phyloP scores from a whole-genome alignment of 352 stramenopile species.

The Globisporangium emineosum region DNA sequence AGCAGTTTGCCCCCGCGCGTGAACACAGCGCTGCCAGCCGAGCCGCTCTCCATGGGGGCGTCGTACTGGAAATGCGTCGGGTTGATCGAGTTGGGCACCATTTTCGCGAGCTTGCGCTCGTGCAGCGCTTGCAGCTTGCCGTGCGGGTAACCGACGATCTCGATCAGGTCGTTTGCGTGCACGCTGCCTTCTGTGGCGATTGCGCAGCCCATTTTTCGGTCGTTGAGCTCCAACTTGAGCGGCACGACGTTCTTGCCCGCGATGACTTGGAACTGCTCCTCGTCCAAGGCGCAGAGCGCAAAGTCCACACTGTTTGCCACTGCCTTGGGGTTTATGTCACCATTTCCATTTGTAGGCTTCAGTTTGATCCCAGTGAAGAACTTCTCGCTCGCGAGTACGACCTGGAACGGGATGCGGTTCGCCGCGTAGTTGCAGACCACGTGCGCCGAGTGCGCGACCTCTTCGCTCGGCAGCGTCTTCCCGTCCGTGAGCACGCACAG shows the following conservation, averaged over 20 bases:
- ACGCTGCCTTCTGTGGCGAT: conserved; percentile 18
- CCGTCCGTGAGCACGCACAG: conserved; percentile 54
- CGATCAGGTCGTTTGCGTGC: conserved; percentile 24
- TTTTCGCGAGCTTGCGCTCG: conserved; percentile 25
- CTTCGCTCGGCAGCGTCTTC: conserved; percentile 40
- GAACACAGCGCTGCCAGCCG: conserved; percentile 44
- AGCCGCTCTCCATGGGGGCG: conserved; percentile 34
- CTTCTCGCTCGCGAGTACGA: conserved; percentile 39
- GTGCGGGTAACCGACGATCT: conserved; percentile 61
- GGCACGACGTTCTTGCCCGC: conserved; percentile 43
- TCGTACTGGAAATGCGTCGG: conserved; percentile 48
- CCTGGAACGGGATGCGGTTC: conserved; percentile 40
- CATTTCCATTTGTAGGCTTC: neutral
- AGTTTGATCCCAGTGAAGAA: conserved; percentile 49
- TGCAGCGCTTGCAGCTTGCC: conserved; percentile 54
- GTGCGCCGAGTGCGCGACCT: conserved; percentile 32
- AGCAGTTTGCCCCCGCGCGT: conserved; percentile 57
- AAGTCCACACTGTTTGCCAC: conserved; percentile 29
- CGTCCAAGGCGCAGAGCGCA: conserved; percentile 51
- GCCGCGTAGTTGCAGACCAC: conserved; percentile 53
- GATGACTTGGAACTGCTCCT: conserved; percentile 41
- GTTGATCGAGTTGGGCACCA: conserved; percentile 55
- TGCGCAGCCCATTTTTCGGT: conserved; percentile 56
- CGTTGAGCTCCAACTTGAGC: conserved; percentile 47
- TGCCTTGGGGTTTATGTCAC: conserved; percentile 2